Evolutionary conservation across 1,284 basidiomycete genomes (phyloP).

Genomic region (Marasmius oreades): DNA sequence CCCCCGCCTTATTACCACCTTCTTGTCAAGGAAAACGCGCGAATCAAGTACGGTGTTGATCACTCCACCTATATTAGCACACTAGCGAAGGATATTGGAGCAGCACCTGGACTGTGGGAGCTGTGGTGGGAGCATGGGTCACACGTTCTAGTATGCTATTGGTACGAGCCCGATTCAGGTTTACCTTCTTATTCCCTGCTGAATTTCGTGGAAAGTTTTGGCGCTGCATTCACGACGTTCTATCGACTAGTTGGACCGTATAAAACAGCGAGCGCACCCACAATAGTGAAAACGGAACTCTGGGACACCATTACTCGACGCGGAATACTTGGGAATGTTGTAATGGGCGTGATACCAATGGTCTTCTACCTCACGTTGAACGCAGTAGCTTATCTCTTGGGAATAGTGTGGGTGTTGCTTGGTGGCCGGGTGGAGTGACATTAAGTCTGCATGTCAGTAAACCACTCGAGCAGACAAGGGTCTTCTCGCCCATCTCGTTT

Average conservation of each 20-base stretch:
- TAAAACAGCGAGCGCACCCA: constrained; percentile 33
- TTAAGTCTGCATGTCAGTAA: neutral
- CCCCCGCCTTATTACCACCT: constrained; percentile 56
- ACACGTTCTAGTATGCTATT: constrained; percentile 55
- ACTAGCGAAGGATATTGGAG: constrained; percentile 59
- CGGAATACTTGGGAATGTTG: constrained; percentile 50
- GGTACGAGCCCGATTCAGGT: constrained; percentile 30
- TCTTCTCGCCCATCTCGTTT: neutral
- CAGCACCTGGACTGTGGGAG: constrained; percentile 47
- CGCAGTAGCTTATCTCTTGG: constrained; percentile 15
- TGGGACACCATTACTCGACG: constrained; percentile 62
- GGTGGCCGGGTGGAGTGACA: constrained; percentile 13
- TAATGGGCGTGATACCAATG: constrained; percentile 63
- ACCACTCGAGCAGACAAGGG: neutral
- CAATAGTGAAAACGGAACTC: constrained; percentile 54
- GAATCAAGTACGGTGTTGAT: constrained; percentile 63
- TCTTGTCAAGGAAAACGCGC: constrained; percentile 45
- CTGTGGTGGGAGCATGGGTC: constrained; percentile 49
- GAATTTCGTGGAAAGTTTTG: constrained; percentile 36
- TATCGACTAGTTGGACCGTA: constrained; percentile 61
- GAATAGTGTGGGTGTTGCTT: constrained; percentile 13
- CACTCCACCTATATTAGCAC: constrained; percentile 56
- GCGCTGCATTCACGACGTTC: constrained; percentile 60
- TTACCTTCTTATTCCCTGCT: neutral
- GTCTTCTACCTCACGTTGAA: constrained; percentile 39